Evolutionary conservation across 768 basidiomycete genomes (phyloP).

Genomic region (Termitomyces sp.): DNA sequence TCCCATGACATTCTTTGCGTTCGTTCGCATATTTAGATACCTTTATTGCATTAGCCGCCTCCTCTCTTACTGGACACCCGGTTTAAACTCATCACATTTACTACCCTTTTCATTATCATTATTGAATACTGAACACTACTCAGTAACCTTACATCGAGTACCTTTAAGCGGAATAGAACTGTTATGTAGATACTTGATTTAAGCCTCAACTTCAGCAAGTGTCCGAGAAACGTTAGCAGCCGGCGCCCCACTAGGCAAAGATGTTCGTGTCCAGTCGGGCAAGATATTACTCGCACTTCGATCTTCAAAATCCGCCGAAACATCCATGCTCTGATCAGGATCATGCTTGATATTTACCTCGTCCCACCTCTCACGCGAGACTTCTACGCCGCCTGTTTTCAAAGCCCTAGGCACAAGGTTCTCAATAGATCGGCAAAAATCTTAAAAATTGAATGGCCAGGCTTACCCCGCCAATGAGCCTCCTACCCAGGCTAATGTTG

Average conservation of each 20-base stretch:
- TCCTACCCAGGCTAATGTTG: constrained; percentile 86
- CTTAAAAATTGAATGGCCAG: background rate
- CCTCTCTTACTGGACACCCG: too few species aligned
- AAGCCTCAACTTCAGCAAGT: constrained; percentile 17
- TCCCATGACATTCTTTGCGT: background rate
- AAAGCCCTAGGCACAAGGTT: constrained; percentile 49
- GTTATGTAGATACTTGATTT: constrained; percentile 1
- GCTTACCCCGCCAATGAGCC: constrained; percentile 88
- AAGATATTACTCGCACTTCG: constrained; percentile 42
- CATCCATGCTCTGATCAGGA: constrained; percentile 35
- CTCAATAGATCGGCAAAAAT: background rate
- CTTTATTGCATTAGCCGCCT: background rate
- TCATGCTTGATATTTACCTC: constrained; percentile 52
- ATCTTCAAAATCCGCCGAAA: constrained; percentile 29
- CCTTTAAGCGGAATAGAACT: constrained; percentile 6
- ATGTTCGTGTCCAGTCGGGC: constrained; percentile 79
- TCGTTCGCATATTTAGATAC: background rate
- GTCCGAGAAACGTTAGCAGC: constrained; percentile 33
- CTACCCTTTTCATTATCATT: background rate
- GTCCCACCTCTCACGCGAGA: constrained; percentile 85
- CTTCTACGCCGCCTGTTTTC: constrained; percentile 83
- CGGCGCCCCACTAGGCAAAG: constrained; percentile 63
- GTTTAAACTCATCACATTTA: constrained; percentile 1
- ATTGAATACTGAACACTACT: background rate
- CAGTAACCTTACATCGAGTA: background rate